Conservation (phyloP, 768 basidiomycete species). For the Pseudohyphozyma bogoriensis region DNA sequence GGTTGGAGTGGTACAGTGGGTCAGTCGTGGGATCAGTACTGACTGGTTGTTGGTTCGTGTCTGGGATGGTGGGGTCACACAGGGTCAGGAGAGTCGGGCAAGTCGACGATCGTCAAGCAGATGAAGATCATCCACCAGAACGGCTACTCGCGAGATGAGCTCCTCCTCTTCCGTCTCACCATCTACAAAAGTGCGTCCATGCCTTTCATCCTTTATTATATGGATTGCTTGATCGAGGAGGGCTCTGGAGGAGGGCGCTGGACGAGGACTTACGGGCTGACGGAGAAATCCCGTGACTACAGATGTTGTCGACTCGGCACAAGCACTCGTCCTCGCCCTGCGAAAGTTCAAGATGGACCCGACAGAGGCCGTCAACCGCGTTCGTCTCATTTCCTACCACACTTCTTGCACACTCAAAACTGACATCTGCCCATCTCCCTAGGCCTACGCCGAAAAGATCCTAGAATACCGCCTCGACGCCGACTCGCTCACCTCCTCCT, state of each 20-base stretch:
- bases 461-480: slow-evolving; percentile 42
- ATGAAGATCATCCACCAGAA: slow-evolving; percentile 98
- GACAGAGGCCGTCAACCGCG: slow-evolving; percentile 53
- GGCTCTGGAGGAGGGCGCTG: slow-evolving; percentile 42
- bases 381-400: background rate
- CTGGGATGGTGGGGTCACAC: no score
- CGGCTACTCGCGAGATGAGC: slow-evolving; percentile 70
- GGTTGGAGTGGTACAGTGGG: background rate
- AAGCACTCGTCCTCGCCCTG: slow-evolving; percentile 75
- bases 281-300: slow-evolving; percentile 30
- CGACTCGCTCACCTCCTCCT: slow-evolving; percentile 22
- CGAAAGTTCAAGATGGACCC: slow-evolving; percentile 75
- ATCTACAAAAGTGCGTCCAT: slow-evolving; percentile 55
- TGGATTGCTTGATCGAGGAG: slow-evolving; percentile 72
- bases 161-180: slow-evolving; percentile 61
- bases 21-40: background rate
- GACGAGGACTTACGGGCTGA: background rate
- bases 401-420: background rate
- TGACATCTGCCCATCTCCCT: background rate
- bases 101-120: slow-evolving; percentile 93
- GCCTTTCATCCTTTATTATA: background rate
- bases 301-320: slow-evolving; percentile 76
- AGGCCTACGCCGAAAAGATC: slow-evolving; percentile 42
- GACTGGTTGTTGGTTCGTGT: background rate
- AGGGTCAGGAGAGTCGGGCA: slow-evolving; percentile 94